Base-by-base conservation (phyloP, 1,139 yeast genomes). In the Geotrichum cucujoidarum region DNA sequence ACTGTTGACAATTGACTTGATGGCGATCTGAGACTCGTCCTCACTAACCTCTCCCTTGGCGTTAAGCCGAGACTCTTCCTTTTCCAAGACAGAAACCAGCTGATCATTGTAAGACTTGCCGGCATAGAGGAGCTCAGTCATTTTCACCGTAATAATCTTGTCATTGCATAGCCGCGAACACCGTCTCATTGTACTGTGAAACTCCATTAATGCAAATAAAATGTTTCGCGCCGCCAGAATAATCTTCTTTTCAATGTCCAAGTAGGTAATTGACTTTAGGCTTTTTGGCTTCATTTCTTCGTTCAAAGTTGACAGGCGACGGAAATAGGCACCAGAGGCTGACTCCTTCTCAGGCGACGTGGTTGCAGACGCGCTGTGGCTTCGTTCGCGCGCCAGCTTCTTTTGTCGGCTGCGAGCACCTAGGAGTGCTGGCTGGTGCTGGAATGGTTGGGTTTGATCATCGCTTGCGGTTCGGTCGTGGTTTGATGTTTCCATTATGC, bases 101-200 rank as follows among this genome's bases (percentile, higher is more conserved):
- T 52, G 57, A 6, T 50, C 53, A 25, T 47, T 50, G 35, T 47
- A 48, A 7, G 53, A 50, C 22, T 50, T 48, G n/a, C 51, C 51
- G 11, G 51, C 39, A 29, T 50, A 47, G 11, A 50, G 40, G 6
- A 45, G 25, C 11, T 45, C 48, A 2, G 50, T 40, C 21, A 50
- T 41, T 27, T 47, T 43, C 16, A 40, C 38, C 2, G 47, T 38
- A 8, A 50, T 46, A 14, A 77, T 74, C 54, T 81, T 80, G 55
- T 83, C 90, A 16, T 74, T 68, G 58, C 89, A 83, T 55, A 83
- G 80, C 0, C 83, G 78, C 13, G 83, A 74, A 53, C 83, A 78
- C 50, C 86, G 73, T 53, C 86, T 70, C 7, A 86, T 73, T 2
- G 83, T 80, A 31, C 82, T 77, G 56, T 83, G 89, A 44, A 85